Evolutionary conservation across 176 grass and related monocot genomes (phyloP), one percentile per base, ranked within the genome.

Genomic region (Avena sativa): DNA sequence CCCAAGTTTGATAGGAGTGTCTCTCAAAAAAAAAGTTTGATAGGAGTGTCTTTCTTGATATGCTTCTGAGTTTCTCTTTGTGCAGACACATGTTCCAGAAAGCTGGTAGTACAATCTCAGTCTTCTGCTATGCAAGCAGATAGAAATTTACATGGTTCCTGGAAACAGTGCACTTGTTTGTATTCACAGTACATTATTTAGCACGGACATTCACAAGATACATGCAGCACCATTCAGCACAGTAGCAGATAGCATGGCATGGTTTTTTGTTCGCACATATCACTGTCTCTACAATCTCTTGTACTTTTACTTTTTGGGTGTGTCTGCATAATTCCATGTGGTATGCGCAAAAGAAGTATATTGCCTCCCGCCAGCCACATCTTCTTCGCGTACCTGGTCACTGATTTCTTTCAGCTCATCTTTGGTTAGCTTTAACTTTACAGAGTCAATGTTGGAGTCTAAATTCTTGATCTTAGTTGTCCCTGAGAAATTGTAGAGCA

Each of bases 381-480:
- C 85, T 71, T 95, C 89, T 87, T 82, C 85, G 2, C 75, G 85
- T 59, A 97, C 79, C 88, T 73, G 68, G 53, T 88, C 64, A 12
- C 63, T 56, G 17, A 98, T 93, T 87, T 95, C 89, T 83, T 95
- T 85, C 72, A 91, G 59, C 46, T 95, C 91, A 14, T 91, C 89
- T 64, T 93, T 70, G 12, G 89, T 86, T 23, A 95, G 87, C 34
- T 86, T 95, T 73, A 93, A 57, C 60, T 91, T 89, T 26, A 93
- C 87, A 14, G 94, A 89, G 13, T 84, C 91, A 81, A 95, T 89
- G 85, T 93, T 95, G 77, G 87, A 78, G 87, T 95, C 91, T 53
- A 93, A 86, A 74, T 95, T 95, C 66, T 88, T 95, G 20, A 91
- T 91, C 83, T 93, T 95, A 32, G 94, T 95, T 72, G 94, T 95